Evolutionary conservation across 805 yeast species (phyloP), one percentile per base, ranked within the genome.

Genomic region (Candida chauliodis): DNA sequence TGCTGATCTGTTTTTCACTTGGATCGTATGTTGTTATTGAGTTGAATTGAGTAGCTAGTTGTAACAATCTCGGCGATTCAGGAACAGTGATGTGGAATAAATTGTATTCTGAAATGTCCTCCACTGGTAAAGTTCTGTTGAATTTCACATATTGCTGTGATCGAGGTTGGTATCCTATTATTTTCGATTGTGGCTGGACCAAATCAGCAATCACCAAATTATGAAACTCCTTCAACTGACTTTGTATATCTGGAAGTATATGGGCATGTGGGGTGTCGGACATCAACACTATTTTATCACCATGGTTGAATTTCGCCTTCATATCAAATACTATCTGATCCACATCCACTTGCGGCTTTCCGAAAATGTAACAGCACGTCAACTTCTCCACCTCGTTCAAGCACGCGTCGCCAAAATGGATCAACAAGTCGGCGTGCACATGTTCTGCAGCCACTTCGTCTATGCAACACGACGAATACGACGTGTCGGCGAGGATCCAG

Each of bases 401-500:
- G 59, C 99, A 93, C 0, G 98, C 91, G 55, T 88, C 95, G 2
- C 99, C 99, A 59, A 90, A 87, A 60, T 93, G 99, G 2, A 90
- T 79, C 20, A 93, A 87, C 4, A 84, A 61, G 46, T 91, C 96
- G 5, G 93, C 89, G 5, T 66, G 55, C 11, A 91, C 95, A 58
- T 93, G 99, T 53, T 85, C 90, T 1, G 96, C 95, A 0, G 99
- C 98, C 19, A 91, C 95, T 53, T 90, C 97, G 58, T 93, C 99
- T 8, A 91, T 83, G 62, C 99, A 93, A 59, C 99, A 93, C 1
- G 96, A 72, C 20, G 96, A 86, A 53, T 93, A 93, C 0, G 97
- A 88, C 0, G 99, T 91, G 54, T 93, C 99, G 0, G 98, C 99
- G 25, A 93, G 63, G 13, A 91, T 76, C 85, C 91, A 91, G 14